Percentiles rank a stretch among this genome's conserved stretches.
These are phyloP conservation scores for Acer yangbiense DNA, from an alignment of 345 rosid genomes.

Conservation along the genomic window DNA sequence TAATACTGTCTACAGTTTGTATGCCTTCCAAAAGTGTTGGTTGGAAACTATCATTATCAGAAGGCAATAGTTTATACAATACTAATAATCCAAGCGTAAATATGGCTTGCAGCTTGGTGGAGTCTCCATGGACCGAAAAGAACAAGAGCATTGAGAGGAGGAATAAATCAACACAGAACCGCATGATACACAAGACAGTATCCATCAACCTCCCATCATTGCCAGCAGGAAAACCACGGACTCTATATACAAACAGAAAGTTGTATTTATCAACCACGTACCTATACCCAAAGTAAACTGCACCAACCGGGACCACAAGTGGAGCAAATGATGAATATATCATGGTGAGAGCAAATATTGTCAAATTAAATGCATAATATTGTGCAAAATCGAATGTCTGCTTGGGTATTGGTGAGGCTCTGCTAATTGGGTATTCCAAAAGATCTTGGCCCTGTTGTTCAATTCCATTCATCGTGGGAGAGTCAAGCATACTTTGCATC, in stretches of 20 bases:
- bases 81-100: constrained; percentile 85
- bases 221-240: constrained; percentile 92
- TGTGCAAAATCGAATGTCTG: constrained; percentile 97
- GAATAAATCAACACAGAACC: constrained; percentile 87
- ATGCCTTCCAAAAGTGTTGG: constrained; percentile 74
- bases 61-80: constrained; percentile 83
- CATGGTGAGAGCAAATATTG: constrained; percentile 90
- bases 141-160: constrained; percentile 82
- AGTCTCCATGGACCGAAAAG: constrained; percentile 92
- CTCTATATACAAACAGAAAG: constrained; percentile 91
- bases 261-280: constrained; percentile 96
- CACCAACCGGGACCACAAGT: constrained; percentile 91
- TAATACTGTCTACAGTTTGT: constrained; percentile 72
- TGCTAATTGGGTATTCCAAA: constrained; percentile 74
- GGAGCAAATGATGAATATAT: constrained; percentile 94
- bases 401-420: constrained; percentile 89
- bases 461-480: constrained; percentile 50
- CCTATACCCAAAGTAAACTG: constrained; percentile 90
- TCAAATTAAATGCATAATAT: constrained; percentile 91
- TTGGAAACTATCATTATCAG: constrained; percentile 60
- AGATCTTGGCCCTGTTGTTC: constrained; percentile 73
- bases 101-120: constrained; percentile 94
- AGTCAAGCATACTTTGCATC: constrained; percentile 62
- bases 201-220: constrained; percentile 99
- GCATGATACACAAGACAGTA: constrained; percentile 75